phyloP scores from a whole-genome alignment of 352 stramenopile species.

The Bremia lactucae region DNA sequence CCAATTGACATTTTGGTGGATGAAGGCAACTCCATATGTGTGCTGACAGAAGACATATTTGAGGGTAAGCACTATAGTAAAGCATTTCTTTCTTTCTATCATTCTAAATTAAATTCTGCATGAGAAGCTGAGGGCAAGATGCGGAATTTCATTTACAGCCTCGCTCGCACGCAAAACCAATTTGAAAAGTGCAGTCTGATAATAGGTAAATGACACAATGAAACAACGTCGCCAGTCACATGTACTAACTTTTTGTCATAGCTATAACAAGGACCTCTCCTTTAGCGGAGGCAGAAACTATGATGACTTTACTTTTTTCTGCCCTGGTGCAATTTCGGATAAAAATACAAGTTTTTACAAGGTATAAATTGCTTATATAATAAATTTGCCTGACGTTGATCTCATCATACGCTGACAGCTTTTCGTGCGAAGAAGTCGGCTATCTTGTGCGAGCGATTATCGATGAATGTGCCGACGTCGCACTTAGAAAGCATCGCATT shows the following conservation, averaged over 20 bases:
- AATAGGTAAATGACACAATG: slow-evolving; percentile 29
- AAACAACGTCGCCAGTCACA: no score
- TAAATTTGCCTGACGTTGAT: background rate
- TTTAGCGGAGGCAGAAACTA: slow-evolving; percentile 5
- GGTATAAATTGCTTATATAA: slow-evolving; percentile 10
- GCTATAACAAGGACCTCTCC: background rate
- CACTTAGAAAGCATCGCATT: slow-evolving; percentile 27
- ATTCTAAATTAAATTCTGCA: background rate
- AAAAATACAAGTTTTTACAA: slow-evolving; percentile 36
- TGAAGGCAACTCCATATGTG: slow-evolving; percentile 46
- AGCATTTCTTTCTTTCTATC: background rate
- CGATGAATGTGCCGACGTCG: slow-evolving; percentile 39
- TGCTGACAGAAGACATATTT: slow-evolving; percentile 28
- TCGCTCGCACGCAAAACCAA: slow-evolving; percentile 47
- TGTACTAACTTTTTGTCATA: no score
- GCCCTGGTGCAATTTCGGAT: slow-evolving; percentile 53
- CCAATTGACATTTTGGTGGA: slow-evolving; percentile 58
- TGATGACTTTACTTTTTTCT: slow-evolving; percentile 33
- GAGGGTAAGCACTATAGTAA: slow-evolving; percentile 18
- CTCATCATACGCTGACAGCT: background rate
- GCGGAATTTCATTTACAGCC: slow-evolving; percentile 43
- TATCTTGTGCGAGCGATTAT: slow-evolving; percentile 36
- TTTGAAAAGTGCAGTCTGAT: slow-evolving; percentile 53
- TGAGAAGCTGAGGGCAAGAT: slow-evolving; percentile 28
- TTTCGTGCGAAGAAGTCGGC: slow-evolving; percentile 30